Evolutionary conservation across 1,139 yeast genomes (phyloP), one percentile per base, ranked within the genome.

Genomic region (Candida sp.): DNA sequence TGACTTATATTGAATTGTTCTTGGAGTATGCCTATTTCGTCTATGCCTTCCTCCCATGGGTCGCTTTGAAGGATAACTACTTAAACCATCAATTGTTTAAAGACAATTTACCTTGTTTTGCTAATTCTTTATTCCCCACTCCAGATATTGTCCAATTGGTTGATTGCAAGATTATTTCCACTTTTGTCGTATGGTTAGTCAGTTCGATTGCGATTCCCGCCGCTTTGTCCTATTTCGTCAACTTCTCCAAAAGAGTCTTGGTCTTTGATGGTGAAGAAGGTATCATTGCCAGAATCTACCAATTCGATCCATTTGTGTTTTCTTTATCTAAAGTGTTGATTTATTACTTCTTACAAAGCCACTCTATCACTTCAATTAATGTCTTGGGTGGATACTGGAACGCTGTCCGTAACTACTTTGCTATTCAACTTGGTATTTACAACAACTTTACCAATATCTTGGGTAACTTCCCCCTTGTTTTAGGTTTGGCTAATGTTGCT

Each of bases 221-320:
- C 52, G 42, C 70, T 33, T 52, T 64, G 25, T 73, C 82, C 27
- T 79, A 75, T 62, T 79, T 74, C 61, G 56, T 79, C 54, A 79
- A 79, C 60, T 79, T 79, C 60, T 66, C 81, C 45, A 69, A 75
- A 54, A 66, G 77, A 64, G 61, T 73, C 45, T 63, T 72, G 47
- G 61, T 63, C 33, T 59, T 66, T 41, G 73, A 66, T 48, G 70
- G 75, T 51, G 76, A 75, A 43, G 64, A 61, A 37, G 60, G 58
- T 32, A 51, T 68, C 34, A 57, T 64, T 35, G 61, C 63, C 12
- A 66, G 75, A 55, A 63, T 67, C 45, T 70, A 70, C 62, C 63
- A 60, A 44, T 73, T 63, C 58, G 87, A 82, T 60, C 86, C 87
- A 33, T 73, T 81, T 51, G 68, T 77, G 45, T 82, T 79, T 62